Evolutionary conservation across 345 rosid genomes (phyloP).

Genomic region (Hevea brasiliensis): DNA sequence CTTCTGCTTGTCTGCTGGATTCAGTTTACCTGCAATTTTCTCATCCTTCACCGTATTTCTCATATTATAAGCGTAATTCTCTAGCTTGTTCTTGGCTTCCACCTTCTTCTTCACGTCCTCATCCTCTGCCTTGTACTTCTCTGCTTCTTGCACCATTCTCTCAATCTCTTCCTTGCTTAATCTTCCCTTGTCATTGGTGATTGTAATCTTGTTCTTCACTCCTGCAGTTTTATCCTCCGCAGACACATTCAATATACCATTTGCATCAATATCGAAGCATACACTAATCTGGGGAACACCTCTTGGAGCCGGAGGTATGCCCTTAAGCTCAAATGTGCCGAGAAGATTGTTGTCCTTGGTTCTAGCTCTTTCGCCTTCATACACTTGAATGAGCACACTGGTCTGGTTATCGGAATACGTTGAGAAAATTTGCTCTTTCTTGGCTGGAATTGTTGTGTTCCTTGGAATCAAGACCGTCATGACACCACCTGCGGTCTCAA

Average conservation of each 20-base stretch:
- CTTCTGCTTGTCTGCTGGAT: slow-evolving; percentile 15
- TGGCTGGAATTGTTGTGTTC: slow-evolving; percentile 7
- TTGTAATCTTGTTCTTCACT: slow-evolving; percentile 6
- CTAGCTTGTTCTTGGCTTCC: slow-evolving; percentile 4
- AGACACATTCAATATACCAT: slow-evolving; percentile 3
- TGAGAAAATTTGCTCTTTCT: slow-evolving; percentile 11
- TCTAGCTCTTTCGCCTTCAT: slow-evolving; percentile 9
- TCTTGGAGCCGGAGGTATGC: slow-evolving; percentile 13
- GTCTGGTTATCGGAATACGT: slow-evolving; percentile 10
- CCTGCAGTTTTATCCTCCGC: slow-evolving; percentile 13
- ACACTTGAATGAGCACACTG: slow-evolving; percentile 1
- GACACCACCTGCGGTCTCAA: slow-evolving; percentile 13
- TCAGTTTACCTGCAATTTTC: slow-evolving; percentile 10
- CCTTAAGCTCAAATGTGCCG: slow-evolving; percentile 1
- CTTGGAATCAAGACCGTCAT: slow-evolving; percentile 12
- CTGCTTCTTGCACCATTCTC: slow-evolving; percentile 17
- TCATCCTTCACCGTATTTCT: slow-evolving; percentile 8
- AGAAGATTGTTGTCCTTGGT: slow-evolving; percentile 17
- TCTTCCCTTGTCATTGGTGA: slow-evolving; percentile 4
- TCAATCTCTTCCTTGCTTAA: slow-evolving; percentile 14
- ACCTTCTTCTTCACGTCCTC: slow-evolving; percentile 13
- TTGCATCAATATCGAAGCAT: slow-evolving; percentile 6
- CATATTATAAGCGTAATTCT: slow-evolving; percentile 4
- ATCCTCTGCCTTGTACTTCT: slow-evolving; percentile 15
- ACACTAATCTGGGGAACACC: slow-evolving; percentile 11